Evolutionary conservation across 2,329 filamentous ascomycete species (phyloP), one percentile per base, ranked within the genome.

Genomic region (Botrytis aclada): DNA sequence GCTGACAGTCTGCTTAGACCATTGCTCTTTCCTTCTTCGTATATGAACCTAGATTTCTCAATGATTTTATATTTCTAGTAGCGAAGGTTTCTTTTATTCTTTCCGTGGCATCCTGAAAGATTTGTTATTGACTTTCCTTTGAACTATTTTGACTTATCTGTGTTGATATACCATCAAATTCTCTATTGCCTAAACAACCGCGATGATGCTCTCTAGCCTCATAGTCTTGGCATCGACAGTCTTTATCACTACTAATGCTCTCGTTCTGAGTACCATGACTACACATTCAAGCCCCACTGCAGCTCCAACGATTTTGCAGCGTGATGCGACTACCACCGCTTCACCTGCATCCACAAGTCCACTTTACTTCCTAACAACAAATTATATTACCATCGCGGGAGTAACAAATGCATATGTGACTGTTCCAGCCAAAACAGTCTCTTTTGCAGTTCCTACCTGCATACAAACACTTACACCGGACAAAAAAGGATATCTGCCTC

Each of bases 401-500:
- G 20, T 69, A 54, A 75, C 73, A 10, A 72, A 70, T 39, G 58
- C 62, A n/a, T 34, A 74, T 63, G 63, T 74, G 25, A 75, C 71
- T 5, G 14, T 69, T 32, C 29, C 73, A 29, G 64, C 54, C 14
- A 54, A 73, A 43, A 74, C 74, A 0, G 51, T 74, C 25, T 72
- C 32, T n/a, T 67, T 74, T 37, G 74, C 69, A 18, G 34, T 74
- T 51, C 10, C 51, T 67, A 69, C 51, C 71, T 74, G 74, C 47
- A 45, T 45, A 32, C 41, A 73, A 63, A 73, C 71, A 70, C 56
- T 62, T 16, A 66, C 64, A 22, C 73, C 65, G 1, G 73, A 39
- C 25, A 70, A 73, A 37, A 62, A 73, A 62, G 70, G 70, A 9
- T 62, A 70, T 71, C 76, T 83, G 3, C 82, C 81, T 8, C 77